Evolutionary conservation across 768 basidiomycete species (phyloP).

Genomic region (Agrocybe chaxingu): DNA sequence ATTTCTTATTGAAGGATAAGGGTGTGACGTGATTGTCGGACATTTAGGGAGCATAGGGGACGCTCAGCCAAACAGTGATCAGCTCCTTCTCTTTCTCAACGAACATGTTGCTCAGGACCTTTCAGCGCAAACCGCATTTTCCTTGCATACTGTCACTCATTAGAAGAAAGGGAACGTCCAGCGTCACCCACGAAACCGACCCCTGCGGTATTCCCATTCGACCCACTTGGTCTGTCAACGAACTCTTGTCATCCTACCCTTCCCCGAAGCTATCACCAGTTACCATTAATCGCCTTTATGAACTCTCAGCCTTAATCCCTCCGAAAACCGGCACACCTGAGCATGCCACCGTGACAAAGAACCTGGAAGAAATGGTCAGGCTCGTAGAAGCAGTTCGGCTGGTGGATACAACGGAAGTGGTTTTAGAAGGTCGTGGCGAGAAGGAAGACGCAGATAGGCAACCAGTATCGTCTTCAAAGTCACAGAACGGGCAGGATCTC

Average conservation of each 20-base stretch:
- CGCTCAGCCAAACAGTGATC: too few relatives aligned
- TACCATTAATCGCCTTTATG: constrained; percentile 63
- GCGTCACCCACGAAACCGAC: constrained; percentile 37
- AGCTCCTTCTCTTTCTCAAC: too few relatives aligned
- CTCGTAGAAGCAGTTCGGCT: constrained; percentile 82
- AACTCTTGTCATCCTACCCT: constrained; percentile 75
- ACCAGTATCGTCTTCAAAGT: constrained; percentile 1
- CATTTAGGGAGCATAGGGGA: too few relatives aligned
- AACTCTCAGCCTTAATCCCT: constrained; percentile 69
- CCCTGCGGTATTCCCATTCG: constrained; percentile 58
- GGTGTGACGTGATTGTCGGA: too few relatives aligned
- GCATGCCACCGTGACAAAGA: constrained; percentile 46
- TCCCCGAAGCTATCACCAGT: constrained; percentile 54
- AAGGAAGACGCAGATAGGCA: constrained; percentile 36
- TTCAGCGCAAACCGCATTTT: too few relatives aligned
- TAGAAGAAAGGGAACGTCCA: constrained; percentile 7
- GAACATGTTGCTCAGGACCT: too few relatives aligned
- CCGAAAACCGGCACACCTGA: constrained; percentile 57
- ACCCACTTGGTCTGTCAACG: constrained; percentile 80
- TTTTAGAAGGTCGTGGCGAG: constrained; percentile 29
- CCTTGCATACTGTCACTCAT: neutral
- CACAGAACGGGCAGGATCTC: constrained; percentile 38
- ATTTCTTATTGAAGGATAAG: too few relatives aligned
- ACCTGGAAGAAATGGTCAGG: constrained; percentile 69
- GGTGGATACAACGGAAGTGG: constrained; percentile 40